Evolutionary conservation across 1,139 yeast genomes (phyloP).

Genomic region (Taphrina flavorubra): DNA sequence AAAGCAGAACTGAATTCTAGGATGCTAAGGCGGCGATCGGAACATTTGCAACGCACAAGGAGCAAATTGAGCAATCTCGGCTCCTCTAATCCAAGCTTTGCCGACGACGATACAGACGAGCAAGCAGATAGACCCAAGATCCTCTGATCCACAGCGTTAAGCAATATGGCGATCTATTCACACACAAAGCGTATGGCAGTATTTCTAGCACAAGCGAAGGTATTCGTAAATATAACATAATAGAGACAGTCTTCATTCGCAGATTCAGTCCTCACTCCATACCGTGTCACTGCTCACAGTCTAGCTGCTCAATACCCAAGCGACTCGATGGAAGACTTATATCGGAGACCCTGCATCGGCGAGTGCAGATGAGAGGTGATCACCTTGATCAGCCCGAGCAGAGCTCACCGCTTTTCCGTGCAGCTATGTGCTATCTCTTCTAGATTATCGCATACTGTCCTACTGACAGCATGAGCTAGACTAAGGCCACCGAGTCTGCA

Average conservation of each 20-base stretch:
- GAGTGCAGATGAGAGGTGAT: neutral
- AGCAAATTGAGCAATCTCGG: conserved; percentile 7
- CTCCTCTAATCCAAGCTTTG: neutral
- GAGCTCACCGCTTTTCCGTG: too few species aligned
- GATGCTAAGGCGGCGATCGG: conserved; percentile 24
- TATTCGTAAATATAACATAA: neutral
- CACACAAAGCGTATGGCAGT: conserved; percentile 4
- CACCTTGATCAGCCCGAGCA: neutral
- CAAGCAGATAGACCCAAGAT: neutral
- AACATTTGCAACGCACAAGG: conserved; percentile 7
- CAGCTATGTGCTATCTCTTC: too few species aligned
- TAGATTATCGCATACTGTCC: too few species aligned
- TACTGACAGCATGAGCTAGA: too few species aligned
- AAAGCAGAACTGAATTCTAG: conserved; percentile 19
- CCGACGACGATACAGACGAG: neutral
- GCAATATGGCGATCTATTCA: neutral
- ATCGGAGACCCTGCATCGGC: too few species aligned
- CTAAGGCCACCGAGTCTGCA: neutral
- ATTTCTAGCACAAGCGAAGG: conserved; percentile 2
- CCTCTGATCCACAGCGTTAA: neutral
- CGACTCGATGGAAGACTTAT: too few species aligned
- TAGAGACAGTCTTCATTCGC: neutral
- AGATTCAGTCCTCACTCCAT: too few species aligned
- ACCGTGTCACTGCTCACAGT: neutral
- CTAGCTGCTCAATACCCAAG: too few species aligned